Base-by-base conservation (phyloP, 1,284 basidiomycete genomes). In the Melampsora larici-populina region DNA sequence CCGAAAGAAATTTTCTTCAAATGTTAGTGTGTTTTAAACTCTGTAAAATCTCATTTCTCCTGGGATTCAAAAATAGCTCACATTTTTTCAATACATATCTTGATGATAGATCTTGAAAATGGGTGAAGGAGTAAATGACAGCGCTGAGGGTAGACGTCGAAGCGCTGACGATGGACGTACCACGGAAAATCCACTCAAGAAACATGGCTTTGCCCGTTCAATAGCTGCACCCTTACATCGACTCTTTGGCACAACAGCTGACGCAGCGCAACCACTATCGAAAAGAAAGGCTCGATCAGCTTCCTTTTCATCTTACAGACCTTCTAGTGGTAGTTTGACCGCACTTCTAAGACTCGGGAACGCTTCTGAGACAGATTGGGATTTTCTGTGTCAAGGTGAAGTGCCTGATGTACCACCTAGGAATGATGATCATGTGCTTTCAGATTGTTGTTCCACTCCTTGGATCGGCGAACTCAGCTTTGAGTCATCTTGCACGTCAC, bases 381-480 rank as follows among this genome's bases (percentile, higher is more conserved):
- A 55, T 55, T 55, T 55, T 55, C 51, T 55, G 17, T 55, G 51
- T 24, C 51, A 55, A 55, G 51, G 51, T 24, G 51, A 55, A 55
- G 51, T 18, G 17, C 51, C 51, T 55, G 24, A 21, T 24, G 51
- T 55, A 55, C 51, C 51, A 55, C 51, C 51, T 55, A 18, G 51
- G 18, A 24, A 55, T 21, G 51, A 55, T 18, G 5, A 55, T 4
- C 17, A 21, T 15, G 24, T 21, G 5, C 51, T 55, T 55, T 24
- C 51, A 21, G 51, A 55, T 24, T 24, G 17, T 55, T 55, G 18
- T 24, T 21, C 18, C 24, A 3, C 24, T 55, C 24, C 51, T 55
- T 55, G 51, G 51, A 55, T 24, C 51, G 24, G 51, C 13, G 51
- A 55, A 18, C 51, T 55, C 13, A 55, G 51, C 51, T 55, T 24